A percentile compares a stretch with the other conserved stretches of the same genome.
These are phyloP conservation scores for Acarospora socialis DNA, from an alignment of 2,329 filamentous ascomycete genomes.

Conservation along the genomic window DNA sequence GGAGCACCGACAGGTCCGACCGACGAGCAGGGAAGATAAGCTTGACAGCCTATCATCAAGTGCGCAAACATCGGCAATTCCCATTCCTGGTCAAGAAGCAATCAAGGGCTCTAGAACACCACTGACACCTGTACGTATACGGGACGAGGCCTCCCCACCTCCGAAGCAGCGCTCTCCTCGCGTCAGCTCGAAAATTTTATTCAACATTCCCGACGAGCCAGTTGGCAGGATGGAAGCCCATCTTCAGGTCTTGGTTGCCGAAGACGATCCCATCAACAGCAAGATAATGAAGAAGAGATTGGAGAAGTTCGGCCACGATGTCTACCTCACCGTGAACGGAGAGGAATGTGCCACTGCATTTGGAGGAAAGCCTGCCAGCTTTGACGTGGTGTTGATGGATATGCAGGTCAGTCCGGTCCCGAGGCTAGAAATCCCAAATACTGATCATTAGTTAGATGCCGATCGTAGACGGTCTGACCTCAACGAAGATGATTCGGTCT, in stretches of 20 bases:
- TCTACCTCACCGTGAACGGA: constrained; percentile 63
- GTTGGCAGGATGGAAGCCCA: constrained; percentile 16
- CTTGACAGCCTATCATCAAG: no score
- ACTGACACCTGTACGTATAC: constrained; percentile 13
- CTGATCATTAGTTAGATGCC: constrained; percentile 52
- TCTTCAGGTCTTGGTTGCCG: constrained; percentile 61
- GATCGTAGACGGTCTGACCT: constrained; percentile 70
- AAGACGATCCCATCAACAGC: constrained; percentile 80
- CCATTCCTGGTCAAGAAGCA: constrained; percentile 8
- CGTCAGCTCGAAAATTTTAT: constrained; percentile 10
- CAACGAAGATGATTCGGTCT: constrained; percentile 69
- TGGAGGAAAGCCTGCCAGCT: constrained; percentile 45
- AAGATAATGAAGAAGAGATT: constrained; percentile 67
- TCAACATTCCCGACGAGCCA: constrained; percentile 11
- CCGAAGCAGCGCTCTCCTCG: constrained; percentile 3
- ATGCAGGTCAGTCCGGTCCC: constrained; percentile 54
- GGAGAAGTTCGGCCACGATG: constrained; percentile 59
- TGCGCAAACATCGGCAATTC: no score
- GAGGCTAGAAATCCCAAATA: background rate
- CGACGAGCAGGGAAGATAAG: no score
- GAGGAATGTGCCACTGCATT: constrained; percentile 68
- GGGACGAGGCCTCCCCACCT: constrained; percentile 9
- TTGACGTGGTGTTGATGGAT: constrained; percentile 80
- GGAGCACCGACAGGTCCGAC: no score
- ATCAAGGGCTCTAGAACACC: constrained; percentile 12